These are phyloP conservation scores for Chrysanthemum seticuspe DNA, from an alignment of 129 eudicot genomes.

Conservation along the genomic window DNA sequence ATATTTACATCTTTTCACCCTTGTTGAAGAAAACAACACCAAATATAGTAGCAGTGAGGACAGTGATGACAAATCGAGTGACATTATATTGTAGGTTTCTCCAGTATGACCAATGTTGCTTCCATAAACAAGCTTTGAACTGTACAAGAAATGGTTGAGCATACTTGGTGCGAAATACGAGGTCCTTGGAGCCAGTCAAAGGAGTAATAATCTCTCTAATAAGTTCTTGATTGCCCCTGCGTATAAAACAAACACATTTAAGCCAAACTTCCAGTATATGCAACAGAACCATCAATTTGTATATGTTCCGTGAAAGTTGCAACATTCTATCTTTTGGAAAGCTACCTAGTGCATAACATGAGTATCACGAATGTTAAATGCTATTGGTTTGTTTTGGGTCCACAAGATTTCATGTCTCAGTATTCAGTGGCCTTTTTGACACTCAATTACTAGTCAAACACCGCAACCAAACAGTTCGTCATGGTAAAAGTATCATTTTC, in stretches of 20 bases:
- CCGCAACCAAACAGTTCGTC: too few relatives aligned
- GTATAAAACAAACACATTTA: not conserved
- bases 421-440: too few relatives aligned
- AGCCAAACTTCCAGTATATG: too few relatives aligned
- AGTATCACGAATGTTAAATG: too few relatives aligned
- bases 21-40: constrained; percentile 58
- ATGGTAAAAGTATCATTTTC: too few relatives aligned
- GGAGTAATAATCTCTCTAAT: constrained; percentile 56
- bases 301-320: too few relatives aligned
- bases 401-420: too few relatives aligned
- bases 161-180: constrained; percentile 50
- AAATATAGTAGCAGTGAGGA: constrained; percentile 42
- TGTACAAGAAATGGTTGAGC: constrained; percentile 60
- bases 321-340: too few relatives aligned
- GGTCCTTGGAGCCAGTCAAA: constrained; percentile 51
- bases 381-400: too few relatives aligned
- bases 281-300: too few relatives aligned
- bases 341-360: too few relatives aligned
- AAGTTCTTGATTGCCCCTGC: constrained; percentile 52
- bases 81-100: constrained; percentile 69
- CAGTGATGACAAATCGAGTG: constrained; percentile 52
- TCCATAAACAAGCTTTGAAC: constrained; percentile 79
- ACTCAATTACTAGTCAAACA: too few relatives aligned
- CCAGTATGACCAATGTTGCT: constrained; percentile 71
- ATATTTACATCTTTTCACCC: constrained; percentile 55